A percentile compares a stretch with the other conserved stretches of the same genome.
These are phyloP conservation scores for Magnusiomyces tetraspermus DNA, from an alignment of 1,139 yeast species.

Conservation along the genomic window DNA sequence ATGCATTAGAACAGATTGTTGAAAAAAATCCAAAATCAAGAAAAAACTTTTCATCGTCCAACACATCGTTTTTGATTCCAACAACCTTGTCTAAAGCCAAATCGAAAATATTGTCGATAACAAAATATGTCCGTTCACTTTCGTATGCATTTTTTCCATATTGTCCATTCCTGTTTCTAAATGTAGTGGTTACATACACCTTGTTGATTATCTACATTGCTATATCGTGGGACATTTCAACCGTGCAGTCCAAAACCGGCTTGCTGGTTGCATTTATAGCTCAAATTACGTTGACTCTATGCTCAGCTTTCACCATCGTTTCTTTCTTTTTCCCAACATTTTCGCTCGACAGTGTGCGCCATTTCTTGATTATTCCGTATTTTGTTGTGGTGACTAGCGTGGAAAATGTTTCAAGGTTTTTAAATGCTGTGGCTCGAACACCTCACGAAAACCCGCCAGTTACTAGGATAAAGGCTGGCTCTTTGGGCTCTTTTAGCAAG, in stretches of 20 bases:
- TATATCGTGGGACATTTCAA: constrained; percentile 44
- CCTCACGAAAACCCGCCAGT: constrained; percentile 38
- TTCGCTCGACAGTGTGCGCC: constrained; percentile 19
- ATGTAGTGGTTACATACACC: constrained; percentile 25
- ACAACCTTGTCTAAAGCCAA: neutral
- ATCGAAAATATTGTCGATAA: neutral
- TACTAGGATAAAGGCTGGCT: constrained; percentile 32
- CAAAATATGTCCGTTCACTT: neutral
- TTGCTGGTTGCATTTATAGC: constrained; percentile 51
- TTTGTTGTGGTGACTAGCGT: constrained; percentile 37
- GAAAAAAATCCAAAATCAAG: neutral
- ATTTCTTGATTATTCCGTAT: constrained; percentile 32
- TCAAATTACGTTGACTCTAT: constrained; percentile 40
- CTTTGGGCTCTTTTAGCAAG: constrained; percentile 31
- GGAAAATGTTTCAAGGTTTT: constrained; percentile 39
- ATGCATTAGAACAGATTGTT: constrained; percentile 4
- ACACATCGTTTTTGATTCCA: constrained; percentile 3
- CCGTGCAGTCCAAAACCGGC: constrained; percentile 53
- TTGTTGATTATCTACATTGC: constrained; percentile 31
- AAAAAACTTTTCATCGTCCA: neutral
- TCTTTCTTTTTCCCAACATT: constrained; percentile 31
- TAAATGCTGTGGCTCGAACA: constrained; percentile 35
- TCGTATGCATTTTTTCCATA: constrained; percentile 15
- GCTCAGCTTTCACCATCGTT: constrained; percentile 46
- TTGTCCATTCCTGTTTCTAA: constrained; percentile 15